These are phyloP conservation scores for Fusarium sp. DNA, from an alignment of 2,329 filamentous ascomycete genomes.

Conservation along the genomic window DNA sequence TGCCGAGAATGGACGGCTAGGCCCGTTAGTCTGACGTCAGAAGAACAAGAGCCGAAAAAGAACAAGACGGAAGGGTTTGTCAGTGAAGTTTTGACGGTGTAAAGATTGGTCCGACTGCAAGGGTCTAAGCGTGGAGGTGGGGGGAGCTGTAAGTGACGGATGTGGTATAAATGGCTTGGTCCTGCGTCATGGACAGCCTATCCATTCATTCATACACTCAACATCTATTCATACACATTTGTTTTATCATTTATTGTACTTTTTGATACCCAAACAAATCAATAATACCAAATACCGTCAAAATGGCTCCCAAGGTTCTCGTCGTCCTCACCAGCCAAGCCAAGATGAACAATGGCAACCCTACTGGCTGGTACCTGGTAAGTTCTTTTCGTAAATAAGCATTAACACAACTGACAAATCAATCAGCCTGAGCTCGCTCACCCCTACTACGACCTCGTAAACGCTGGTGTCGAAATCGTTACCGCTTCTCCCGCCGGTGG, in stretches of 20 bases:
- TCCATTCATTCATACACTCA: conserved; percentile 1
- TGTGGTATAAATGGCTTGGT: conserved; percentile 31
- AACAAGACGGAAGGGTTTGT: conserved; percentile 35
- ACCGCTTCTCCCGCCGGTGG: conserved; percentile 76
- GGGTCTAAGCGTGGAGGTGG: conserved; percentile 22
- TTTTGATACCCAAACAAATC: conserved; percentile 1
- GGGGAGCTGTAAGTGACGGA: neutral
- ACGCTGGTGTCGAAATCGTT: conserved; percentile 62
- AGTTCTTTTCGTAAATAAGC: conserved; percentile 28
- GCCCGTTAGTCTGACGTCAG: conserved; percentile 41
- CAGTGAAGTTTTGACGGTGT: conserved; percentile 24
- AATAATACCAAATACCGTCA: conserved; percentile 16
- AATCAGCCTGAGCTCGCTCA: conserved; percentile 74
- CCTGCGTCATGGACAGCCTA: conserved; percentile 5
- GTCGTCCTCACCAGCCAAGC: conserved; percentile 78
- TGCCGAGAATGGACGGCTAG: conserved; percentile 44
- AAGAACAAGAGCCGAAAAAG: neutral
- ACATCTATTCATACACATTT: neutral
- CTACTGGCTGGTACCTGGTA: conserved; percentile 81
- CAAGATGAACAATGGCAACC: conserved; percentile 65
- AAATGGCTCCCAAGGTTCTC: conserved; percentile 74
- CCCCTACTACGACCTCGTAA: conserved; percentile 71
- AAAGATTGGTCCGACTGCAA: conserved; percentile 33
- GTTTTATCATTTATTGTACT: neutral
- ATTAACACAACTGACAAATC: neutral